A percentile compares a stretch with the other conserved stretches of the same genome.
Conservation (phyloP, 1,284 basidiomycete genomes). For the Peniophora sp. region DNA sequence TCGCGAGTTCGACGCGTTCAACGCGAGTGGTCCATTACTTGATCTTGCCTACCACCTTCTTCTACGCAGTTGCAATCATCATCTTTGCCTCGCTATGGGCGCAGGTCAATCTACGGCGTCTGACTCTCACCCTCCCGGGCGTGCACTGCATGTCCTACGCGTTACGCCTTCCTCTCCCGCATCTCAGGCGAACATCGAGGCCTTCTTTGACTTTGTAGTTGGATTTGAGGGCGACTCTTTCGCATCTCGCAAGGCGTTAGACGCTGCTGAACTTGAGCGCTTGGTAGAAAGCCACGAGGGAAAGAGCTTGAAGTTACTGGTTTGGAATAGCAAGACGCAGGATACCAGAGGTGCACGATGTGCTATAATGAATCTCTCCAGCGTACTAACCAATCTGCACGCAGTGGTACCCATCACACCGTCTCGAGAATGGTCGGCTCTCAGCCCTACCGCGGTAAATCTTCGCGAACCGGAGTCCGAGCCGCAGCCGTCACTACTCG, state of each 20-base stretch:
- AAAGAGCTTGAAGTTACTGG: slow-evolving; percentile 66
- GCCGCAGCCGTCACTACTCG: slow-evolving; percentile 76
- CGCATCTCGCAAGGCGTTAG: slow-evolving; percentile 48
- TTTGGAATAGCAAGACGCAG: slow-evolving; percentile 90
- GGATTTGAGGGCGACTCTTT: slow-evolving; percentile 74
- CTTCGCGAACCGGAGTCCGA: slow-evolving; percentile 28
- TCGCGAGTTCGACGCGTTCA: no score
- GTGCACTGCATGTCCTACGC: slow-evolving; percentile 78
- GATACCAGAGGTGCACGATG: slow-evolving; percentile 63
- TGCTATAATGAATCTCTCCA: neutral
- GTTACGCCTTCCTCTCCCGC: slow-evolving; percentile 86
- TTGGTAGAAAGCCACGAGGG: slow-evolving; percentile 88
- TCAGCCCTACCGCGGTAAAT: slow-evolving; percentile 17
- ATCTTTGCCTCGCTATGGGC: slow-evolving; percentile 54
- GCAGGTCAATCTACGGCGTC: slow-evolving; percentile 62
- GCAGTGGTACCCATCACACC: slow-evolving; percentile 81
- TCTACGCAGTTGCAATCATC: no score
- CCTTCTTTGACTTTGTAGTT: slow-evolving; percentile 96
- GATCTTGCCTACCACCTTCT: no score
- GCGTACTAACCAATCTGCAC: neutral
- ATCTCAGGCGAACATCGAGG: slow-evolving; percentile 80
- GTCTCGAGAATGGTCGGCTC: slow-evolving; percentile 75
- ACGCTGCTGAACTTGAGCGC: slow-evolving; percentile 68
- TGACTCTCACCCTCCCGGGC: slow-evolving; percentile 45
- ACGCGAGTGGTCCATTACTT: no score